Percentiles rank a stretch among this genome's conserved stretches.
Evolutionary conservation across 176 grass and related monocot species (phyloP).

Genomic region (Hyparrhenia diplandra): DNA sequence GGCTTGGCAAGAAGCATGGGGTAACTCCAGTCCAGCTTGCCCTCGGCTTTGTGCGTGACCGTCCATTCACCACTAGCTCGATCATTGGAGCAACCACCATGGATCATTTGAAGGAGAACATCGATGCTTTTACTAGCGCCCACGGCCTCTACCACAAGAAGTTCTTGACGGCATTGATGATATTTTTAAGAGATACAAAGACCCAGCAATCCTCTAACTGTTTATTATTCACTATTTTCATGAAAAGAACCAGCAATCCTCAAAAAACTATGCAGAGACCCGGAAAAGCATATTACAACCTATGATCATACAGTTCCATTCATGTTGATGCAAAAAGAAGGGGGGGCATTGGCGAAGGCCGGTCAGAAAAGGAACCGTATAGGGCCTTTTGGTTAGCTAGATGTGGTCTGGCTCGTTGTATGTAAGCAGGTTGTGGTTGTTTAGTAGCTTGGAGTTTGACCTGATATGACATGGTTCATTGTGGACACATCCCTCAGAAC

Average conservation of each 20-base stretch:
- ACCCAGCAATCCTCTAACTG: slow-evolving; percentile 56
- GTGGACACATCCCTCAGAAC: too few relatives aligned
- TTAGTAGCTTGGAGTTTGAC: too few relatives aligned
- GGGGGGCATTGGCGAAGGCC: too few relatives aligned
- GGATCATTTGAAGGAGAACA: slow-evolving; percentile 81
- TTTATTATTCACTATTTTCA: neutral
- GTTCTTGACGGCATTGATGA: slow-evolving; percentile 48
- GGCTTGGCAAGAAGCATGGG: slow-evolving; percentile 64
- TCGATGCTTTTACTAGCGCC: slow-evolving; percentile 47
- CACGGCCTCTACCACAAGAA: slow-evolving; percentile 54
- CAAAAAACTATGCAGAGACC: neutral
- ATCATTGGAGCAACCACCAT: slow-evolving; percentile 85
- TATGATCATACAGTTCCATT: neutral
- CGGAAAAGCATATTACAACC: neutral
- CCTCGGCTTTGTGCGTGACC: slow-evolving; percentile 67
- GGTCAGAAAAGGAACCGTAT: too few relatives aligned
- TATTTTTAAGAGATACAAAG: slow-evolving; percentile 71
- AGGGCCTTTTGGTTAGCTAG: too few relatives aligned
- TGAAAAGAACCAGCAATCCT: neutral
- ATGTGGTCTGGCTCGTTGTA: too few relatives aligned
- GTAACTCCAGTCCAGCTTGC: slow-evolving; percentile 75
- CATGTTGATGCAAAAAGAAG: too few relatives aligned
- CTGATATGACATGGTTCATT: too few relatives aligned
- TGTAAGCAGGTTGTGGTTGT: too few relatives aligned
- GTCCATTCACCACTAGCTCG: slow-evolving; percentile 67